Evolutionary conservation across 2,329 filamentous ascomycete genomes (phyloP).

Genomic region (Xylariales sp.): DNA sequence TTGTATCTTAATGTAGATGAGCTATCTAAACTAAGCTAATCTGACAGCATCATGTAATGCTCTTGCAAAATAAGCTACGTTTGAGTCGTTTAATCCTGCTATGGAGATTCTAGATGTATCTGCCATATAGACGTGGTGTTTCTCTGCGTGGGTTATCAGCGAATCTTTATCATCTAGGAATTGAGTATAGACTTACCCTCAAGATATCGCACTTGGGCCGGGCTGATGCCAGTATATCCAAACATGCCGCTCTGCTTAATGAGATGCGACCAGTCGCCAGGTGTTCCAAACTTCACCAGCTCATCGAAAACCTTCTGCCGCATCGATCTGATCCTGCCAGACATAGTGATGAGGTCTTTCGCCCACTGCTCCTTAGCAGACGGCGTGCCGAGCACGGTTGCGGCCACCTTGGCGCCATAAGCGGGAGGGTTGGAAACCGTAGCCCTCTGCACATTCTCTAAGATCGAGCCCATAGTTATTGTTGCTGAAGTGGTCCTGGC

Average conservation of each 20-base stretch:
- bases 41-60: too few relatives aligned
- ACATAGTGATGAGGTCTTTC: slow-evolving; percentile 32
- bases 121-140: slow-evolving; percentile 35
- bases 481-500: slow-evolving; percentile 13
- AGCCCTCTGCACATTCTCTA: slow-evolving; percentile 28
- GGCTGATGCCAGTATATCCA: too few relatives aligned
- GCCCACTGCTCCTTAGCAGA: slow-evolving; percentile 28
- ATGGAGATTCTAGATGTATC: slow-evolving; percentile 33
- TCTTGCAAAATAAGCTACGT: slow-evolving; percentile 30
- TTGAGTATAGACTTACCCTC: too few relatives aligned
- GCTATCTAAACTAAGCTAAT: too few relatives aligned
- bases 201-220: too few relatives aligned
- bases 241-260: slow-evolving; percentile 36
- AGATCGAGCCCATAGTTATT: slow-evolving; percentile 20
- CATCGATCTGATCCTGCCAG: slow-evolving; percentile 30
- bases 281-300: slow-evolving; percentile 25
- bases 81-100: slow-evolving; percentile 32
- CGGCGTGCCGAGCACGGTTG: slow-evolving; percentile 25
- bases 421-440: slow-evolving; percentile 31
- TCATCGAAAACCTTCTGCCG: slow-evolving; percentile 28
- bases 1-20: too few relatives aligned
- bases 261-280: slow-evolving; percentile 33
- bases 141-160: too few relatives aligned
- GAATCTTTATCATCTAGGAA: too few relatives aligned
- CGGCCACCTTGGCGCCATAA: slow-evolving; percentile 30